Conservation (phyloP, 2,329 filamentous ascomycete species). For the Lachnellula hyalina region DNA sequence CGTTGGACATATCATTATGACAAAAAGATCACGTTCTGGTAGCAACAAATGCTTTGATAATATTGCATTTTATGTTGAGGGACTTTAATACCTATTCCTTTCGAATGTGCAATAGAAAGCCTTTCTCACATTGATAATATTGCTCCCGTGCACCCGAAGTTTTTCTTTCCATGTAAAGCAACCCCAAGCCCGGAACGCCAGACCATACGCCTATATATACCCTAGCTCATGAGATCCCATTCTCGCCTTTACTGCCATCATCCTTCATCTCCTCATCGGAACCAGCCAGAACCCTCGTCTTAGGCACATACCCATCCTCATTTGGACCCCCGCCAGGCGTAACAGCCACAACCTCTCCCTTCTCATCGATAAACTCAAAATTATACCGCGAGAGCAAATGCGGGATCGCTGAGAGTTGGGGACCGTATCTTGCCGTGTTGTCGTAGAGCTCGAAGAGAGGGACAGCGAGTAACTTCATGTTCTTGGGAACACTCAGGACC, state of each 20-base stretch:
- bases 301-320: conserved; percentile 50
- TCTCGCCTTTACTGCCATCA: conserved; percentile 20
- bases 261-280: conserved; percentile 57
- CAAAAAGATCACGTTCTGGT: too few species aligned
- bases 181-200: conserved; percentile 4
- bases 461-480: conserved; percentile 98
- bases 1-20: too few species aligned
- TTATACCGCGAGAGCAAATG: conserved; percentile 93
- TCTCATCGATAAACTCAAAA: conserved; percentile 95
- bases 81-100: too few species aligned
- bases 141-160: background rate
- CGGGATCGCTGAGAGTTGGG: conserved; percentile 92
- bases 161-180: conserved; percentile 19
- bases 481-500: conserved; percentile 94
- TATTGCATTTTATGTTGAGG: too few species aligned
- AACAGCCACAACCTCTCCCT: conserved; percentile 77
- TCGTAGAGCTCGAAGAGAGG: conserved; percentile 98
- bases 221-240: conserved; percentile 34
- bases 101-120: background rate
- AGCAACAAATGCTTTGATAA: too few species aligned
- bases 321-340: conserved; percentile 67
- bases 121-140: background rate
- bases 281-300: conserved; percentile 60
- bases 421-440: conserved; percentile 90
- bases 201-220: conserved; percentile 4